Evolutionary conservation across 306 rosid species (phyloP).

Genomic region (Lathyrus tuberosus): DNA sequence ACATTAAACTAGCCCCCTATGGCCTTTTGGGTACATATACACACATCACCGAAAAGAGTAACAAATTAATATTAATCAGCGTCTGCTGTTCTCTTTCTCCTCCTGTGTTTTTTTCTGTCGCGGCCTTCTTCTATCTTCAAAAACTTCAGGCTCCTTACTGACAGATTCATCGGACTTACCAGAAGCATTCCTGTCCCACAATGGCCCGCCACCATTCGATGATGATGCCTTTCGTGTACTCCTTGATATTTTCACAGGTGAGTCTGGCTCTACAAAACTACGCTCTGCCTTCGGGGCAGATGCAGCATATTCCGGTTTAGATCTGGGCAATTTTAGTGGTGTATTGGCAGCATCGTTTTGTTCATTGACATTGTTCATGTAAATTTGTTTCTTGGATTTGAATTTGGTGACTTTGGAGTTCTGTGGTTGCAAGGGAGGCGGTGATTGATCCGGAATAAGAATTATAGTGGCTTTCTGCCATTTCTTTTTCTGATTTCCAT

Average conservation of each 20-base stretch:
- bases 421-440: slow-evolving; percentile 52
- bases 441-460: slow-evolving; percentile 57
- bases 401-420: slow-evolving; percentile 33
- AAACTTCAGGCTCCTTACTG: slow-evolving; percentile 48
- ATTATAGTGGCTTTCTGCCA: slow-evolving; percentile 67
- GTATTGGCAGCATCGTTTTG: slow-evolving; percentile 16
- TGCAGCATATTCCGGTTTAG: slow-evolving; percentile 46
- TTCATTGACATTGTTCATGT: not conserved
- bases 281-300: slow-evolving; percentile 49
- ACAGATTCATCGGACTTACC: slow-evolving; percentile 54
- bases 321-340: slow-evolving; percentile 18
- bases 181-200: slow-evolving; percentile 72
- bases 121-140: slow-evolving; percentile 52
- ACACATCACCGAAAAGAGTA: slow-evolving; percentile 6
- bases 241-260: slow-evolving; percentile 59
- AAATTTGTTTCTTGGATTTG: slow-evolving; percentile 37
- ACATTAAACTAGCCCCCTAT: not conserved
- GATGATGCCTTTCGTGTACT: slow-evolving; percentile 54
- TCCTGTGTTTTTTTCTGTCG: slow-evolving; percentile 52
- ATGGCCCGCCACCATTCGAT: slow-evolving; percentile 44
- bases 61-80: slow-evolving; percentile 28
- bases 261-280: slow-evolving; percentile 46
- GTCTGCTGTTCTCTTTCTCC: slow-evolving; percentile 84
- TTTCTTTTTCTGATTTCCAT: slow-evolving; percentile 75
- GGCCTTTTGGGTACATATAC: slow-evolving; percentile 6